Conservation (phyloP, 345 rosid genomes). For the Ceriops tagal region DNA sequence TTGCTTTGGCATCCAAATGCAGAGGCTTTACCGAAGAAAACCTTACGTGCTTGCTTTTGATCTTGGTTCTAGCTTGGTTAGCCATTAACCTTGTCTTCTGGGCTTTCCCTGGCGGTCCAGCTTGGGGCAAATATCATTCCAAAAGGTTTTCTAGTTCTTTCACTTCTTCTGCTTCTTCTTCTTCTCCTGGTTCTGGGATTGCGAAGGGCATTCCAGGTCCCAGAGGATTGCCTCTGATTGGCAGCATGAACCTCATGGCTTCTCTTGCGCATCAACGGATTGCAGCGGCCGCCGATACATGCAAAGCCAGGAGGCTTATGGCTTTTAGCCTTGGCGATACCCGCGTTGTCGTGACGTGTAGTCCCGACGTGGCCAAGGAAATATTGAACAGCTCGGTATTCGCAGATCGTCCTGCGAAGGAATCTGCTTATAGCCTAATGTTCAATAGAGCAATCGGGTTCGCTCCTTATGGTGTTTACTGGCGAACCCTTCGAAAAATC, state of each 20-base stretch:
- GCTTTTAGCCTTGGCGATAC: slow-evolving; percentile 71
- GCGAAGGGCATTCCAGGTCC: slow-evolving; percentile 61
- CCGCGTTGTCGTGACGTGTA: slow-evolving; percentile 58
- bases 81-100: slow-evolving; percentile 43
- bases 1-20: slow-evolving; percentile 60
- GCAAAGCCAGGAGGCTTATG: slow-evolving; percentile 56
- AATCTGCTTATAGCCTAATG: slow-evolving; percentile 69
- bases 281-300: slow-evolving; percentile 36
- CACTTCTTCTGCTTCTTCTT: background rate
- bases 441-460: slow-evolving; percentile 76
- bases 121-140: slow-evolving; percentile 55
- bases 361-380: slow-evolving; percentile 65
- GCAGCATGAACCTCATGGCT: slow-evolving; percentile 64
- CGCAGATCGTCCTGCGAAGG: slow-evolving; percentile 71
- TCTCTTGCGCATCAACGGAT: slow-evolving; percentile 56
- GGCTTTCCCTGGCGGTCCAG: slow-evolving; percentile 69
- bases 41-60: slow-evolving; percentile 38
- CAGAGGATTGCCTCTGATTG: slow-evolving; percentile 57
- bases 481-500: slow-evolving; percentile 65
- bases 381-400: slow-evolving; percentile 61
- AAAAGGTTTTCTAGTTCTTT: slow-evolving; percentile 13
- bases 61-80: slow-evolving; percentile 35
- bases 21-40: slow-evolving; percentile 37
- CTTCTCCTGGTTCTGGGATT: background rate
- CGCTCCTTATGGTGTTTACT: slow-evolving; percentile 70